Evolutionary conservation across 140 eudicot genomes (phyloP).

Genomic region (Stevia rebaudiana): DNA sequence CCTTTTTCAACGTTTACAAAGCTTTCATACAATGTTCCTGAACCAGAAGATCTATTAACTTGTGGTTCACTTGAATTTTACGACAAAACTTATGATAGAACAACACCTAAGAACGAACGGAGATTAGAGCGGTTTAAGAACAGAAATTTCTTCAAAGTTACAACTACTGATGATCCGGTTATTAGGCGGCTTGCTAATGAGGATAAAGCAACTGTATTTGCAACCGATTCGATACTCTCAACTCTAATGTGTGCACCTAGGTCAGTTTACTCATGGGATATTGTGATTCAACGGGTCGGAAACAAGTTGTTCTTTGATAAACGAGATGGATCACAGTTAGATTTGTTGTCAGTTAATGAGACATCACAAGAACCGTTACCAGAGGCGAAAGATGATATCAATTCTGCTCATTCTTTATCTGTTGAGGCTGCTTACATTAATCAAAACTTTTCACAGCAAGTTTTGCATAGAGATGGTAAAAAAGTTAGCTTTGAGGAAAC

Average conservation of each 20-base stretch:
- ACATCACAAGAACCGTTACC: conserved; percentile 88
- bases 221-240: conserved; percentile 16
- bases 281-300: conserved; percentile 81
- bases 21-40: conserved; percentile 19
- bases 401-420: conserved; percentile 60
- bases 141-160: conserved; percentile 24
- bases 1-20: conserved; percentile 25
- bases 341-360: conserved; percentile 70
- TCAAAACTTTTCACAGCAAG: conserved; percentile 90
- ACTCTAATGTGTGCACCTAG: conserved; percentile 27
- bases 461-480: conserved; percentile 59
- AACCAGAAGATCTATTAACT: conserved; percentile 16
- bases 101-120: conserved; percentile 21
- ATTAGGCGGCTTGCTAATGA: conserved; percentile 26
- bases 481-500: conserved; percentile 70
- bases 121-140: conserved; percentile 25
- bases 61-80: conserved; percentile 20
- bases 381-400: conserved; percentile 80
- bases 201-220: conserved; percentile 25
- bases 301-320: conserved; percentile 81
- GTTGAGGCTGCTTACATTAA: conserved; percentile 86
- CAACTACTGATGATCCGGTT: conserved; percentile 25
- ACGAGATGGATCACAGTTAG: conserved; percentile 83
- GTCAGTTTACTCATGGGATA: conserved; percentile 43
- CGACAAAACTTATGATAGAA: conserved; percentile 23